Base-by-base conservation (phyloP, 352 stramenopile species). In the Globisporangium recalcitrans region DNA sequence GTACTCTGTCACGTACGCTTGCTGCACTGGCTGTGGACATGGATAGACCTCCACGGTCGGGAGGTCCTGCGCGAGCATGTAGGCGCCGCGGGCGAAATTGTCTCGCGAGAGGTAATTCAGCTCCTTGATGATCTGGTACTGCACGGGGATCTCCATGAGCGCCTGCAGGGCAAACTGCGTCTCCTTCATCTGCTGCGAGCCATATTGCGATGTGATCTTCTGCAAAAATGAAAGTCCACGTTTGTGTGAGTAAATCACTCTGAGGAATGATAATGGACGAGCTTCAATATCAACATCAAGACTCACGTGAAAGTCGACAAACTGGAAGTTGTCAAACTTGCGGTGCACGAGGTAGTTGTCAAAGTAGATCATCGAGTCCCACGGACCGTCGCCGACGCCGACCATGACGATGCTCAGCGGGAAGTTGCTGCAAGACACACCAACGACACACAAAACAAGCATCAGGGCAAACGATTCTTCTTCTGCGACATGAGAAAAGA, bases 281-380 rank as follows among this genome's bases (percentile, higher is more conserved):
- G 16, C 9, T 24, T 19, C 1, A 29, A 21, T 1, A 27, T 5
- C 27, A 31, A 31, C 5, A n/a, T 31, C 3, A 24, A 24, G 7
- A 68, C 74, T 59, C 64, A 81, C 71, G 63, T 90, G 69, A 47
- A 90, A 96, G 36, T 95, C 79, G 49, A 96, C 81, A 58, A 94
- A 95, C 63, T 93, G 82, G 57, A 96, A 93, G 59, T 93, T 94
- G 72, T 96, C 87, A 63, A 94, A 94, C 34, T 85, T 77, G 58
- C 83, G 78, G 65, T 90, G 68, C 27, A 82, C 57, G 32, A 94
- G 75, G 64, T 91, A 87, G 63, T 91, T 74, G 67, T 91, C 82
- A 64, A 90, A 90, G 62, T 89, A 83, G 44, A 84, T 83, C 78
- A 93, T 88, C 21, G 75, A 82, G 51, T 91, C 82, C 83, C 82